These are phyloP conservation scores for Fusarium burgessii DNA, from an alignment of 2,329 filamentous ascomycete species.

Conservation along the genomic window DNA sequence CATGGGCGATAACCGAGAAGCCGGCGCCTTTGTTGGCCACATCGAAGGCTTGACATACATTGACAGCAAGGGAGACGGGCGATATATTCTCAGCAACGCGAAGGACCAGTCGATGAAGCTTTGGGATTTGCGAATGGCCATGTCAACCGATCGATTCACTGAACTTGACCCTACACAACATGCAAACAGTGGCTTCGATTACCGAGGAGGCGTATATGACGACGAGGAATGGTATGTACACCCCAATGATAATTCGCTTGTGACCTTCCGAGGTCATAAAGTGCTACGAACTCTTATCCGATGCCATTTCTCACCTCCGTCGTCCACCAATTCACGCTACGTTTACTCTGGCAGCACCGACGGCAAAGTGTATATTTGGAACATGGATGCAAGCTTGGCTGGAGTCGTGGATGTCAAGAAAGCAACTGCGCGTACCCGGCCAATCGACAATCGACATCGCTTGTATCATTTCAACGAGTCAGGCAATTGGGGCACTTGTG, in stretches of 20 bases:
- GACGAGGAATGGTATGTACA: slow-evolving; percentile 69
- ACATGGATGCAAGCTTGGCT: slow-evolving; percentile 88
- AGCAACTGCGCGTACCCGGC: slow-evolving; percentile 74
- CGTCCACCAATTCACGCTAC: slow-evolving; percentile 88
- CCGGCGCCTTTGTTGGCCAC: slow-evolving; percentile 75
- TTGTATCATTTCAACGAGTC: slow-evolving; percentile 69
- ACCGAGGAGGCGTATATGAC: slow-evolving; percentile 76
- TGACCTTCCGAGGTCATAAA: slow-evolving; percentile 91
- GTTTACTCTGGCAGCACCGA: slow-evolving; percentile 94
- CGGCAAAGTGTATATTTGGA: slow-evolving; percentile 91
- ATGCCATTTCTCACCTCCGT: slow-evolving; percentile 92
- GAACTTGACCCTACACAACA: slow-evolving; percentile 66
- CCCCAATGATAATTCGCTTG: slow-evolving; percentile 89
- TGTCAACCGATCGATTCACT: slow-evolving; percentile 75
- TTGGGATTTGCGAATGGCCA: slow-evolving; percentile 94
- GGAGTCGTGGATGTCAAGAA: slow-evolving; percentile 80
- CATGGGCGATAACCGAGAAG: slow-evolving; percentile 84
- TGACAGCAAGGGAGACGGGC: slow-evolving; percentile 76
- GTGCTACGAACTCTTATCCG: slow-evolving; percentile 92
- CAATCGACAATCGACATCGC: slow-evolving; percentile 65
- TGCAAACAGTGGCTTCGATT: slow-evolving; percentile 76
- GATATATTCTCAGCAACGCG: slow-evolving; percentile 91
- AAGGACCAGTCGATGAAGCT: slow-evolving; percentile 98
- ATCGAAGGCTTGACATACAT: slow-evolving; percentile 76
- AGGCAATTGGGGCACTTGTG: slow-evolving; percentile 78